A percentile compares a stretch with the other conserved stretches of the same genome.
phyloP scores from a whole-genome alignment of 345 rosid species.

The Rhodomyrtus tomentosa region DNA sequence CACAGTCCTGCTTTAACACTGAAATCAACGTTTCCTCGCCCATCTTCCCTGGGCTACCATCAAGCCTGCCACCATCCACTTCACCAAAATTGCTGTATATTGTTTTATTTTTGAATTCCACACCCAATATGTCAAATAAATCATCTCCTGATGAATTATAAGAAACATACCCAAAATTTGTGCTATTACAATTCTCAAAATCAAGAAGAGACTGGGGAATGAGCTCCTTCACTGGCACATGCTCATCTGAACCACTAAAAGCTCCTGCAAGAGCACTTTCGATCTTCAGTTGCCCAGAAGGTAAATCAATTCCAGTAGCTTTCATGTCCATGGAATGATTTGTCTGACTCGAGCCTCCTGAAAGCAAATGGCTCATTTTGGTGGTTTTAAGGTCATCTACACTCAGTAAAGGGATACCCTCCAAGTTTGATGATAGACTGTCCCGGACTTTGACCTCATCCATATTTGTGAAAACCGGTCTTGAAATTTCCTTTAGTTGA shows the following conservation, averaged over 20 bases:
- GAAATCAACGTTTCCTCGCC: constrained; percentile 21
- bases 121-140: constrained; percentile 74
- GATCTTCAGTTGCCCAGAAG: constrained; percentile 14
- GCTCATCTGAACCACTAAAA: constrained; percentile 3
- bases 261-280: constrained; percentile 12
- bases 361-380: constrained; percentile 3
- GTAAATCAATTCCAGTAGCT: constrained; percentile 4
- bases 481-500: background rate
- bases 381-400: constrained; percentile 7
- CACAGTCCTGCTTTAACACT: constrained; percentile 20
- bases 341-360: constrained; percentile 9
- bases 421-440: constrained; percentile 12
- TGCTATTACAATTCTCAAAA: constrained; percentile 11
- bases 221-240: constrained; percentile 8
- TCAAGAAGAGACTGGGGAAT: constrained; percentile 1
- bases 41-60: constrained; percentile 18
- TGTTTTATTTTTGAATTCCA: constrained; percentile 50
- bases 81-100: constrained; percentile 20
- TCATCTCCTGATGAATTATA: constrained; percentile 51
- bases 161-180: constrained; percentile 10
- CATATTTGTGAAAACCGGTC: background rate
- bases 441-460: constrained; percentile 3
- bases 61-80: constrained; percentile 9
- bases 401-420: constrained; percentile 15
- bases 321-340: constrained; percentile 1